Evolutionary conservation across 2,329 filamentous ascomycete genomes (phyloP), one percentile per base, ranked within the genome.

Genomic region (Fusarium goolgardi): DNA sequence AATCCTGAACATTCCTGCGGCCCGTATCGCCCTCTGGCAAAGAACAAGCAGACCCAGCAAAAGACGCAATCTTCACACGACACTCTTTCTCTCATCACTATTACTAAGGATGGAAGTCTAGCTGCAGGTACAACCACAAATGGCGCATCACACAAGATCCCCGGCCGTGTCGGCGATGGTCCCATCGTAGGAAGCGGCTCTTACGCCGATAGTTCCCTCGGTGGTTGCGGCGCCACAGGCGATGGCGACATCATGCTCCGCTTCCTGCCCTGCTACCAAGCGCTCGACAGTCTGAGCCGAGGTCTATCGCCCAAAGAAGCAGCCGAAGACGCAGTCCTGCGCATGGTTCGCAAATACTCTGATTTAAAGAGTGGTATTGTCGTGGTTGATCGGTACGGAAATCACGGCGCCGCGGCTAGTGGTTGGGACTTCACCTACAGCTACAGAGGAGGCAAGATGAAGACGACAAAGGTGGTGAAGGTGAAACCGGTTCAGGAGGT

Each of bases 171-270:
- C 1, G 85, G 85, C 18, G 85, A 87, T 54, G 85, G 84, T 0
- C 85, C 85, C 5, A 86, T 87, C 52, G 78, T 80, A 0, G 85
- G 85, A 2, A 85, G 82, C 54, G 85, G 85, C 3, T 84, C 84
- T 2, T 87, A 87, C 65, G 85, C 84, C 5, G 85, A 87, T 63
- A 78, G 77, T 6, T 83, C 85, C 5, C 81, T 85, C 2, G 85
- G 85, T 3, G 85, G 82, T 0, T 87, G 85, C 66, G 85, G 85
- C 10, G 84, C 85, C 3, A 87, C 85, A 1, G 85, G 85, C 2
- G 85, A 87, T 55, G 85, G 85, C 1, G 85, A 87, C 69, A 75
- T 86, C 60, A 86, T 87, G 84, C 84, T 86, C 81, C 80, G 84
- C 6, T 86, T 86, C 64, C 71, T 87, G 25, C 85, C 85, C 0